These are phyloP conservation scores for Dothistroma pini DNA, from an alignment of 2,329 filamentous ascomycete genomes.

Conservation along the genomic window DNA sequence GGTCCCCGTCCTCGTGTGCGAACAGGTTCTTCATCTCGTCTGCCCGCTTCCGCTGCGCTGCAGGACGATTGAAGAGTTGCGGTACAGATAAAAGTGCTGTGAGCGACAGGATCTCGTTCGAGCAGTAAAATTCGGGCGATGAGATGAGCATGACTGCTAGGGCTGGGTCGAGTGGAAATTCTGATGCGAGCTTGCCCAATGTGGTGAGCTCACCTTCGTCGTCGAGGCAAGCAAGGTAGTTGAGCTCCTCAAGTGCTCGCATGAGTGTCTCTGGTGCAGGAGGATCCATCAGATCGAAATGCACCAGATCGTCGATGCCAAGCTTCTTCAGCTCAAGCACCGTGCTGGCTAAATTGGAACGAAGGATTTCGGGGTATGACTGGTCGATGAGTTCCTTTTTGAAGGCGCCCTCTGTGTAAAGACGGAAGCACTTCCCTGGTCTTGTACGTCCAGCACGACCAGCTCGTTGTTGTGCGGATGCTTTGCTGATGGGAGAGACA, in stretches of 20 bases:
- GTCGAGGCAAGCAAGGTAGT: constrained; percentile 93
- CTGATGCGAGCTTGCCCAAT: constrained; percentile 81
- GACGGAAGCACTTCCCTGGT: constrained; percentile 94
- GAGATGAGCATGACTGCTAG: constrained; percentile 97
- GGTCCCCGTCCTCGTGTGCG: constrained; percentile 87
- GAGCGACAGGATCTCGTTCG: constrained; percentile 94
- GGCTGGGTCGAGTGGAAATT: constrained; percentile 91
- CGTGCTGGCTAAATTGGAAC: constrained; percentile 91
- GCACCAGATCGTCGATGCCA: constrained; percentile 89
- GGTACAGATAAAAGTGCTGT: constrained; percentile 92
- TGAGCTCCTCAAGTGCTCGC: constrained; percentile 94
- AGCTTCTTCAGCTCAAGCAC: constrained; percentile 97
- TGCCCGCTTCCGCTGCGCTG: constrained; percentile 78
- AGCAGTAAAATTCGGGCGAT: constrained; percentile 97
- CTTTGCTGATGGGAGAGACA: constrained; percentile 97
- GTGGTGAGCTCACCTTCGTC: constrained; percentile 91
- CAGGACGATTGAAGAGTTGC: constrained; percentile 86
- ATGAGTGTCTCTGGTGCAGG: constrained; percentile 97
- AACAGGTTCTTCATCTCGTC: constrained; percentile 98
- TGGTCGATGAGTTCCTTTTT: constrained; percentile 98
- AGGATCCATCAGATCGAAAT: constrained; percentile 98
- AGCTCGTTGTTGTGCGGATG: constrained; percentile 92
- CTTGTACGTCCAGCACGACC: constrained; percentile 99
- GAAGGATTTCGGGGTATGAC: constrained; percentile 92
- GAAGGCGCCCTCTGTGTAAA: constrained; percentile 94